Conservation (phyloP, 805 yeast species). For the Debaryomyces castellii region DNA sequence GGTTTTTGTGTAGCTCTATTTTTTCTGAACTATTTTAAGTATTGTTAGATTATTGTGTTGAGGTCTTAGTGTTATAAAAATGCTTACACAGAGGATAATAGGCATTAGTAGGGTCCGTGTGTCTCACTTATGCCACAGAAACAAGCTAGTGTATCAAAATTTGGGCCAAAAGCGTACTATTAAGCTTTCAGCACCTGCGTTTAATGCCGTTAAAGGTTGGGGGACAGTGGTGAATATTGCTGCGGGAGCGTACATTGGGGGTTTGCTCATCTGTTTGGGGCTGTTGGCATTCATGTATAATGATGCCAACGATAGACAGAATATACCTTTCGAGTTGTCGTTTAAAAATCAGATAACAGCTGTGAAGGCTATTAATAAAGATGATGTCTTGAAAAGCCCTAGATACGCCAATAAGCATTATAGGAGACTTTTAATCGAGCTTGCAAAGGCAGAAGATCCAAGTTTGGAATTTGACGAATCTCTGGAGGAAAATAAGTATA, state of each 20-base stretch:
- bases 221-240: constrained; percentile 33
- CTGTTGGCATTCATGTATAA: constrained; percentile 37
- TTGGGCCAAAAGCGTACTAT: constrained; percentile 10
- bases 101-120: background rate
- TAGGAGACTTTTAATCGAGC: constrained; percentile 32
- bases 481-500: constrained; percentile 22
- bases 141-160: background rate
- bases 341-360: constrained; percentile 33
- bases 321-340: constrained; percentile 38
- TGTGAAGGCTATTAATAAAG: constrained; percentile 44
- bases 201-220: constrained; percentile 23
- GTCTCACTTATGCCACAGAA: background rate
- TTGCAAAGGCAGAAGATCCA: constrained; percentile 28
- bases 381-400: constrained; percentile 42
- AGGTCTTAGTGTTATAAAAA: too few relatives aligned
- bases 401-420: constrained; percentile 44
- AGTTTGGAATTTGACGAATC: constrained; percentile 25
- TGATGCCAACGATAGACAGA: constrained; percentile 40
- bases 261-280: constrained; percentile 36
- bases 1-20: constrained; percentile 1
- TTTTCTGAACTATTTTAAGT: background rate
- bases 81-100: background rate
- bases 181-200: constrained; percentile 16
- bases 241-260: constrained; percentile 46
- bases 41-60: too few relatives aligned